Conservation (phyloP, 371 early-diverging fungal genomes). For the Rhizopus sp. region DNA sequence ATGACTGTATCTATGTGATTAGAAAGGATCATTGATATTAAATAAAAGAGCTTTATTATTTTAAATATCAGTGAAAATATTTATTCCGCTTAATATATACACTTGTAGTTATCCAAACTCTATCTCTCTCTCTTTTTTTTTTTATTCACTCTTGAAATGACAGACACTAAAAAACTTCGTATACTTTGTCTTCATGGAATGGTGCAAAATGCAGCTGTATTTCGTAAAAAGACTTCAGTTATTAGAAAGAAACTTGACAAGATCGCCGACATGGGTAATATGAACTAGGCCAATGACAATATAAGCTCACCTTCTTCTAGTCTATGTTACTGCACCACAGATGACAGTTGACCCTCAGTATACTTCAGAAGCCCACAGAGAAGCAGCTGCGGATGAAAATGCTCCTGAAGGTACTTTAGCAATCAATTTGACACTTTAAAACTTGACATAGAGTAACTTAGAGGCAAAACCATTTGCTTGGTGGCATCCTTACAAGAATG, state of each 20-base stretch:
- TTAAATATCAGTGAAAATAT: too few species aligned
- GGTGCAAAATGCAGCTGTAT: slow-evolving; percentile 70
- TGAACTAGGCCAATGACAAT: neutral
- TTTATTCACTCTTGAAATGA: slow-evolving; percentile 17
- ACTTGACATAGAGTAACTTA: slow-evolving; percentile 7
- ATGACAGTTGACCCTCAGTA: slow-evolving; percentile 56
- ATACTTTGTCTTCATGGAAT: slow-evolving; percentile 81
- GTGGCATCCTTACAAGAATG: slow-evolving; percentile 50
- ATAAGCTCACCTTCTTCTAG: slow-evolving; percentile 24
- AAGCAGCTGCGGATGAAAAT: slow-evolving; percentile 48
- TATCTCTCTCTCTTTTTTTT: neutral
- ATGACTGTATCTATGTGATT: too few species aligned
- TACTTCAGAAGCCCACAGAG: slow-evolving; percentile 52
- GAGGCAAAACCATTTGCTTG: slow-evolving; percentile 61
- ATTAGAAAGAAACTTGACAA: slow-evolving; percentile 66
- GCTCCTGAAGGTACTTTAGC: slow-evolving; percentile 49
- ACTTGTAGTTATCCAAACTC: neutral
- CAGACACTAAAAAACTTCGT: slow-evolving; percentile 35
- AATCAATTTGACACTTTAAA: neutral
- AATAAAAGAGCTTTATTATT: too few species aligned
- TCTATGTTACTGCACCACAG: slow-evolving; percentile 69
- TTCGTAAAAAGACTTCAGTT: slow-evolving; percentile 69
- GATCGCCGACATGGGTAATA: slow-evolving; percentile 61
- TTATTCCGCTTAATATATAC: neutral
- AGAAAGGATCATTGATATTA: too few species aligned